Base-by-base conservation (phyloP, 805 yeast genomes). In the Saccharomycopsis microspora region DNA sequence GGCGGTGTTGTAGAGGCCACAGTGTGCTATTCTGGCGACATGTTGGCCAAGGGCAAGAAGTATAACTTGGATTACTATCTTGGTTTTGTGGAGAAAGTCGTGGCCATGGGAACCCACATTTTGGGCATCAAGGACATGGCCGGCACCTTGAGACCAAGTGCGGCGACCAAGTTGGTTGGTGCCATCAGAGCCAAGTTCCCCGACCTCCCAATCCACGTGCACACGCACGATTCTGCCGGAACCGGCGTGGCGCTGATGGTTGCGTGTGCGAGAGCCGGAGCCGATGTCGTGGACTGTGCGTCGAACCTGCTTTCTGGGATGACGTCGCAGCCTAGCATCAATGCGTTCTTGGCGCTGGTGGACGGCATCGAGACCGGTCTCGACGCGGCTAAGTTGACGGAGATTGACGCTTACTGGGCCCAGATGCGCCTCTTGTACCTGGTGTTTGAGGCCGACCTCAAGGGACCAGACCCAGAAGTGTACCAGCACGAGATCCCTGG, bases 111-210 rank as follows among this genome's bases (percentile, higher is more conserved):
- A 59, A 90, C 97, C 45, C 98, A 93, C 67, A 76, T 93, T 60
- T 74, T 93, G 58, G 98, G 97, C 70, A 93, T 93, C 64, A 93
- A 93, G 70, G 99, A 93, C 71, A 93, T 93, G 99, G 99, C 99
- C 50, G 99, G 99, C 72, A 90, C 97, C 55, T 67, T 93, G 71
- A 89, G 90, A 68, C 98, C 99, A 53, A 71, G 78, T 52, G 98
- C 98, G 53, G 98, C 98, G 41, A 78, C 74, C 43, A 57, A 81
- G 47, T 78, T 93, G 63, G 76, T 93, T 58, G 78, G 89, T 52
- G 70, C 85, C 32, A 78, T 93, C 58, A 80, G 98, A 69, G 78
- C 75, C 52, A 81, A 76, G 67, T 86, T 85, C 68, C 98, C 99
- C 50, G 79, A 86, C 61, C 74, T 93, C 63, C 97, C 97, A 58